Evolutionary conservation across 1,284 basidiomycete genomes (phyloP), one percentile per base, ranked within the genome.

Genomic region (Ustilago loliicola): DNA sequence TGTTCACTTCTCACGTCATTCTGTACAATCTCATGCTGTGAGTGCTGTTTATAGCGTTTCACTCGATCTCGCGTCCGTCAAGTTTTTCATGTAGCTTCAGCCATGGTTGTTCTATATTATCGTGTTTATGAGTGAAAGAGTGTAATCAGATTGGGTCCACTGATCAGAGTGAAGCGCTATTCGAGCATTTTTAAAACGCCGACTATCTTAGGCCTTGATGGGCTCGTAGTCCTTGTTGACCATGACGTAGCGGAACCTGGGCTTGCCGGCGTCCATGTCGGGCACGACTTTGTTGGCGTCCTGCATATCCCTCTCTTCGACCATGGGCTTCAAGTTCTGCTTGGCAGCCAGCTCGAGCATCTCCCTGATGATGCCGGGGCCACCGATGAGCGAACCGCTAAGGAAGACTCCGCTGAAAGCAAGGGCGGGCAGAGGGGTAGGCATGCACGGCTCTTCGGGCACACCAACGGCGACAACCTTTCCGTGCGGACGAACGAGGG

Each of bases 201-300:
- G 36, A 38, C 36, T 15, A 15, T 38, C 8, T 66, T 25, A 61
- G 42, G 72, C 72, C 56, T 75, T 59, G 50, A 76, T 64, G 5
- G 73, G 73, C 50, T 68, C 58, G 69, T 77, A 72, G 30, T 77
- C 74, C 66, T 86, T 80, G 85, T 88, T 88, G 64, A 88, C 86
- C 47, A 89, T 85, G 32, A 88, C 88, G 72, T 87, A 88, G 61
- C 88, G 84, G 86, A 87, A 89, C 51, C 87, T 57, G 9, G 81
- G 73, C 69, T 83, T 83, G 9, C 80, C 80, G 25, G 56, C 76
- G 17, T 72, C 69, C 80, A 82, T 82, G 55, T 83, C 81, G 10
- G 23, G 15, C 5, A 82, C 71, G 52, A 78, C 79, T 65, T 81
- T 30, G 56, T 83, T 83, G 27, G 79, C 76, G 32, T 83, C 81